These are phyloP conservation scores for Pichia sp. DNA, from an alignment of 1,139 yeast species.

Conservation along the genomic window DNA sequence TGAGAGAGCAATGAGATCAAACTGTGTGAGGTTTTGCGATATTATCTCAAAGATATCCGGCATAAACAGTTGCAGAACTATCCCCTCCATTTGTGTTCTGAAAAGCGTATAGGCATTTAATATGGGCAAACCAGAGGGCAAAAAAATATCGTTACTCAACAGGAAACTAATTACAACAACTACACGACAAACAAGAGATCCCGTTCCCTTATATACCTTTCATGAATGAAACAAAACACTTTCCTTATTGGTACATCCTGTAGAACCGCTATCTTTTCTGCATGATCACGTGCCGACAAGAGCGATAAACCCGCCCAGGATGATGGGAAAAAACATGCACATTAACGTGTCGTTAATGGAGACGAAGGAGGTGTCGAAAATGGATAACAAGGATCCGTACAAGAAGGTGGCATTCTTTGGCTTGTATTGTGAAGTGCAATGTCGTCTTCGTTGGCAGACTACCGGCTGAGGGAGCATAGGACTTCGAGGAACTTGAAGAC, in stretches of 20 bases:
- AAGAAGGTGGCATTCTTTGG: too few species aligned
- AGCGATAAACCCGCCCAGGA: constrained; percentile 7
- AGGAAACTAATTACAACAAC: too few species aligned
- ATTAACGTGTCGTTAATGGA: too few species aligned
- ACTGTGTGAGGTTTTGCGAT: constrained; percentile 21
- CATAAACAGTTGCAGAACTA: constrained; percentile 10
- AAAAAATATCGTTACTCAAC: too few species aligned
- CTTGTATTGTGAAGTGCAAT: background rate
- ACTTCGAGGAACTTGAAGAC: background rate
- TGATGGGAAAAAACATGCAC: background rate
- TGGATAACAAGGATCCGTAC: too few species aligned
- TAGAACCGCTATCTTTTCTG: background rate
- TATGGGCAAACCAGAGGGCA: background rate
- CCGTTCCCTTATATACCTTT: background rate
- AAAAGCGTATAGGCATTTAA: background rate
- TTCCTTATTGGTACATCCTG: background rate
- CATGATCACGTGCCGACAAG: background rate
- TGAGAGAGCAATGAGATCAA: constrained; percentile 22
- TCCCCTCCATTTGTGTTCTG: background rate
- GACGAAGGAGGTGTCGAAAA: too few species aligned
- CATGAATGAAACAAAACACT: background rate
- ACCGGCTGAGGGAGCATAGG: background rate
- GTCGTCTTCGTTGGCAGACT: background rate
- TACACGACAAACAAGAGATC: too few species aligned
- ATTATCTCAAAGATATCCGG: constrained; percentile 24